phyloP scores from a whole-genome alignment of 768 basidiomycete species.

The Melanogaster broomeanus region DNA sequence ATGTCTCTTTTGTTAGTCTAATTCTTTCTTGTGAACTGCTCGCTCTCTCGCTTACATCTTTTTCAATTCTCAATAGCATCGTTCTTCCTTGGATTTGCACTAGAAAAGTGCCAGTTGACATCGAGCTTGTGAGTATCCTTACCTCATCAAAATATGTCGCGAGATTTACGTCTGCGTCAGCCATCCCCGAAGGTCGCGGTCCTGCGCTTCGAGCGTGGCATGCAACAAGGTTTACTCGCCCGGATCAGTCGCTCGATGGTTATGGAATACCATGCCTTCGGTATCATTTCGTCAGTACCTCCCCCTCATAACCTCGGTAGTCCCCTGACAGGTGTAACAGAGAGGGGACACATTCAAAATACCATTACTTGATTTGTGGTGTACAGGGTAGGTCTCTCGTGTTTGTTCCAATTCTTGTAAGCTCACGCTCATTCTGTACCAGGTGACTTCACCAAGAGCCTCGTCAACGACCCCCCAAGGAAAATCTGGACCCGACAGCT shows the following conservation, averaged over 20 bases:
- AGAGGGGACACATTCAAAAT: conserved; percentile 70
- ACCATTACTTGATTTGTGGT: conserved; percentile 81
- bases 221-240: conserved; percentile 80
- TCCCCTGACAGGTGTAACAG: conserved; percentile 37
- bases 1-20: conserved; percentile 70
- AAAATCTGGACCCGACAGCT: conserved; percentile 78
- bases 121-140: conserved; percentile 63
- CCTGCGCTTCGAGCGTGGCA: conserved; percentile 77
- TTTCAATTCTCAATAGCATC: conserved; percentile 44
- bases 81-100: conserved; percentile 76
- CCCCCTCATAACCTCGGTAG: background rate
- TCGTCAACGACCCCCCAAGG: conserved; percentile 69
- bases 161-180: conserved; percentile 35
- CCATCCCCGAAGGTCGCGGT: conserved; percentile 80
- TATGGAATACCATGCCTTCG: conserved; percentile 84
- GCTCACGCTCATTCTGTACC: background rate
- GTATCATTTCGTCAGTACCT: conserved; percentile 64
- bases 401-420: background rate
- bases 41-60: background rate
- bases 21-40: background rate
- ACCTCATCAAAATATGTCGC: background rate
- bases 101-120: conserved; percentile 69
- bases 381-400: conserved; percentile 53
- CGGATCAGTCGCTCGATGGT: conserved; percentile 72
- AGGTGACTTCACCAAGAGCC: conserved; percentile 76